These are phyloP conservation scores for Mycena albidolilacea DNA, from an alignment of 768 basidiomycete species.

Conservation along the genomic window DNA sequence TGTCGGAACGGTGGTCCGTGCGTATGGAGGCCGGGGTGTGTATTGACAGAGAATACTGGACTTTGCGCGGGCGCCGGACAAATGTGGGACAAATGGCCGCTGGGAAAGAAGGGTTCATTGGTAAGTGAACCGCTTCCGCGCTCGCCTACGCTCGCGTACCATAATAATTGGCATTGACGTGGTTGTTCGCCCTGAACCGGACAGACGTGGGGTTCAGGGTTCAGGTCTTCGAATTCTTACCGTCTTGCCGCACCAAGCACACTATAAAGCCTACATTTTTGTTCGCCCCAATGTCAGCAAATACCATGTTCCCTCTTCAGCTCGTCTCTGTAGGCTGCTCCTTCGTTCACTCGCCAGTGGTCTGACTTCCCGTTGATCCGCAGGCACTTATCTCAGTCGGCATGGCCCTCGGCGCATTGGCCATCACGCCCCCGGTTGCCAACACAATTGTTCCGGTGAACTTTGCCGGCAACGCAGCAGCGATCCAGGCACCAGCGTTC, in stretches of 20 bases:
- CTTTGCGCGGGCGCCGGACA: slow-evolving; percentile 18
- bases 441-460: slow-evolving; percentile 23
- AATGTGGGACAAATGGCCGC: slow-evolving; percentile 18
- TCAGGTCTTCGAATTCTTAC: slow-evolving; percentile 22
- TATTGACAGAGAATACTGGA: slow-evolving; percentile 8
- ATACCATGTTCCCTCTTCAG: slow-evolving; percentile 21
- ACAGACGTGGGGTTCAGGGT: slow-evolving; percentile 2
- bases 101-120: slow-evolving; percentile 16
- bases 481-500: slow-evolving; percentile 24
- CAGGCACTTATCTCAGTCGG: slow-evolving; percentile 21
- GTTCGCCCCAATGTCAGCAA: slow-evolving; percentile 23
- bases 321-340: slow-evolving; percentile 23
- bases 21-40: background rate
- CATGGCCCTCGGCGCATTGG: slow-evolving; percentile 19
- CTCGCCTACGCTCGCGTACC: slow-evolving; percentile 9
- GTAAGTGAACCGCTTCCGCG: slow-evolving; percentile 15
- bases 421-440: slow-evolving; percentile 19
- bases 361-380: slow-evolving; percentile 24
- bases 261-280: slow-evolving; percentile 22
- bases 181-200: slow-evolving; percentile 22
- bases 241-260: slow-evolving; percentile 21
- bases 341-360: slow-evolving; percentile 23
- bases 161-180: slow-evolving; percentile 23
- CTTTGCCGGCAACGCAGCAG: slow-evolving; percentile 21
- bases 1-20: slow-evolving; percentile 5